Base-by-base conservation (phyloP, 1,284 basidiomycete genomes). In the Pseudozyma pruni region DNA sequence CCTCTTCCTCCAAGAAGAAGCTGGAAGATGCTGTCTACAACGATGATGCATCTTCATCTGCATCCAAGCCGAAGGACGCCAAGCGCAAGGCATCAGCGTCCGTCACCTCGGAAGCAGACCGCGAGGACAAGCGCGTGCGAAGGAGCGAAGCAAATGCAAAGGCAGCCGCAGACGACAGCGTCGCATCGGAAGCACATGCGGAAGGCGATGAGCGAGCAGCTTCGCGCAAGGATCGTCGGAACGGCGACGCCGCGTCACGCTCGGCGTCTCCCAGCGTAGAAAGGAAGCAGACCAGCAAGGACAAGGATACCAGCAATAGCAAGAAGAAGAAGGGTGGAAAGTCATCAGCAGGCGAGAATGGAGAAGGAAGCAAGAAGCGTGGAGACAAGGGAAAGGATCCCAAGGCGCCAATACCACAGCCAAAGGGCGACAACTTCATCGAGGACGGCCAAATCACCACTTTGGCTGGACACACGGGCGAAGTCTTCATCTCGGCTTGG, bases 401-500 rank as follows among this genome's bases (percentile, higher is more conserved):
- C 17, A 71, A 63, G 40, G 53, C 62, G n/a, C 62, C 68, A 13
- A 38, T 62, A 41, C 62, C 58, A 9, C 68, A 71, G 51, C 62
- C 62, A 7, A 66, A 62, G 35, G 68, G 68, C 23, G 39, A 71
- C 54, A 59, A 63, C 40, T 66, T 40, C 14, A 56, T 72, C 20
- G 52, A 73, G 2, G 57, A 62, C 38, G 59, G 51, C 3, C 59
- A 75, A 40, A 72, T 79, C 20, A 71, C 62, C 2, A 58, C 68
- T 10, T 53, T 82, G 13, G 37, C 61, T 3, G 81, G 80, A 1
- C 81, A 82, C 45, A 64, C 77, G 2, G 80, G 71, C 25, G 78
- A 81, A 35, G 80, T 81, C 23, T 81, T 81, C 46, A 64, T 77
- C 46, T 69, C 75, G n/a, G 79, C 78, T 7, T 82, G 81, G 81